Evolutionary conservation across 2,329 filamentous ascomycete species (phyloP).

Genomic region (Oidium heveae): DNA sequence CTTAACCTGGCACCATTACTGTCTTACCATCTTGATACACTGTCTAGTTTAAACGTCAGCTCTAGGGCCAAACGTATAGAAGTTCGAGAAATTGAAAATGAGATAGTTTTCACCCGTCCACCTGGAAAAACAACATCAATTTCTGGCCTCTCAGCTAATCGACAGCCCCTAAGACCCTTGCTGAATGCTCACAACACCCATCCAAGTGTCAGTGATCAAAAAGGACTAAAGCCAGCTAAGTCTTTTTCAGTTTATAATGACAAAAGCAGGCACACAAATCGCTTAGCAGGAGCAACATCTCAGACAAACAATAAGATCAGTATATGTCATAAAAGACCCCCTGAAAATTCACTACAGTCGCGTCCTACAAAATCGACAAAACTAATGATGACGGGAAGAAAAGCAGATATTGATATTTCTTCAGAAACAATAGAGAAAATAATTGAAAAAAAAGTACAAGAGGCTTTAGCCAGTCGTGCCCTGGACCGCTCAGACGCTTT

Average conservation of each 20-base stretch:
- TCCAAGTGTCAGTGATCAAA: constrained; percentile 28
- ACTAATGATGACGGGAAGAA: constrained; percentile 9
- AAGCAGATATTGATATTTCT: constrained; percentile 23
- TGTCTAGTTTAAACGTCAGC: constrained; percentile 84
- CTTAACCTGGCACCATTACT: constrained; percentile 78
- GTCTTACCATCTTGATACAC: constrained; percentile 78
- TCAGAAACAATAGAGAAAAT: constrained; percentile 66
- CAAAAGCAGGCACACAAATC: constrained; percentile 23
- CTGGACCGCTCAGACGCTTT: constrained; percentile 20
- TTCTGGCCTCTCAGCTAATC: constrained; percentile 20
- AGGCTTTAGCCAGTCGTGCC: constrained; percentile 59
- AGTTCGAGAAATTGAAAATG: constrained; percentile 84
- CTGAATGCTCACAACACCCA: constrained; percentile 52
- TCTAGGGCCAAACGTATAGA: constrained; percentile 93
- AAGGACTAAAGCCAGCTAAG: constrained; percentile 51
- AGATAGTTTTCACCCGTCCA: constrained; percentile 62
- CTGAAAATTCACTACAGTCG: constrained; percentile 9
- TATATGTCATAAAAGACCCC: constrained; percentile 14
- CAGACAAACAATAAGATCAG: constrained; percentile 10
- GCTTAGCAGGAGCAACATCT: constrained; percentile 8
- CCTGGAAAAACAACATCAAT: constrained; percentile 25
- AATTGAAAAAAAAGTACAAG: constrained; percentile 75
- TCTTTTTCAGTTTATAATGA: constrained; percentile 75
- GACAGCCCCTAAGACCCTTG: constrained; percentile 60
- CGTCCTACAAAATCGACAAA: constrained; percentile 25